These are phyloP conservation scores for Phycomyces blakesleeanus DNA, from an alignment of 192 early-diverging fungal species.

Conservation along the genomic window DNA sequence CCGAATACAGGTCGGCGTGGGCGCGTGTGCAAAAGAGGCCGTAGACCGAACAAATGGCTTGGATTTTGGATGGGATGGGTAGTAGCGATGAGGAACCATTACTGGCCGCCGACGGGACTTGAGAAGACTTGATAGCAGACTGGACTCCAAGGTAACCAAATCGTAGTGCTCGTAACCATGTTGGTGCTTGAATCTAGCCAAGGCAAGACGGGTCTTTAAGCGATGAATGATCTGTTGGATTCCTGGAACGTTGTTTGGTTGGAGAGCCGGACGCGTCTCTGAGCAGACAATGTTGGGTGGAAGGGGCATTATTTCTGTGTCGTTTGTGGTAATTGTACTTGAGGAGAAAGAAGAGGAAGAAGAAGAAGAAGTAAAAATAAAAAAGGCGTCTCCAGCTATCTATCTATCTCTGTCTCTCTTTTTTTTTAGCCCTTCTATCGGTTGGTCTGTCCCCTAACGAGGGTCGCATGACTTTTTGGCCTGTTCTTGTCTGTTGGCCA, in stretches of 20 bases:
- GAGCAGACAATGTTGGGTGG: background rate
- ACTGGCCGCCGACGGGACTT: background rate
- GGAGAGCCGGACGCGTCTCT: background rate
- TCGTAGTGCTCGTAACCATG: slow-evolving; percentile 28
- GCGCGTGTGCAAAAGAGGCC: background rate
- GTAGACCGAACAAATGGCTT: background rate
- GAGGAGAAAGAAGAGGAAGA: background rate
- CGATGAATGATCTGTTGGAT: slow-evolving; percentile 22
- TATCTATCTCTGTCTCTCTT: no score
- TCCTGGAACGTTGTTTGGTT: background rate
- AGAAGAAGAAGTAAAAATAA: background rate
- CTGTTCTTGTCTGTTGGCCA: background rate
- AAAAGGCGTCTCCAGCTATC: background rate
- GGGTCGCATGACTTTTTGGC: background rate
- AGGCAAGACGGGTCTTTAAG: slow-evolving; percentile 25
- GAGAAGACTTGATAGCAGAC: background rate
- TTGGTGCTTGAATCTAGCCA: slow-evolving; percentile 29
- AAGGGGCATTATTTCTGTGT: background rate
- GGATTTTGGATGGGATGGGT: slow-evolving; percentile 9
- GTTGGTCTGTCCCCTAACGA: background rate
- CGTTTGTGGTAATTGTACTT: background rate
- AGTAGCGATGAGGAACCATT: slow-evolving; percentile 14
- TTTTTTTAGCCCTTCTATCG: no score
- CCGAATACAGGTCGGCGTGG: background rate
- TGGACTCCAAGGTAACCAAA: slow-evolving; percentile 17